Conservation (phyloP, 2,329 filamentous ascomycete genomes). For the Acrocalymma vagum region DNA sequence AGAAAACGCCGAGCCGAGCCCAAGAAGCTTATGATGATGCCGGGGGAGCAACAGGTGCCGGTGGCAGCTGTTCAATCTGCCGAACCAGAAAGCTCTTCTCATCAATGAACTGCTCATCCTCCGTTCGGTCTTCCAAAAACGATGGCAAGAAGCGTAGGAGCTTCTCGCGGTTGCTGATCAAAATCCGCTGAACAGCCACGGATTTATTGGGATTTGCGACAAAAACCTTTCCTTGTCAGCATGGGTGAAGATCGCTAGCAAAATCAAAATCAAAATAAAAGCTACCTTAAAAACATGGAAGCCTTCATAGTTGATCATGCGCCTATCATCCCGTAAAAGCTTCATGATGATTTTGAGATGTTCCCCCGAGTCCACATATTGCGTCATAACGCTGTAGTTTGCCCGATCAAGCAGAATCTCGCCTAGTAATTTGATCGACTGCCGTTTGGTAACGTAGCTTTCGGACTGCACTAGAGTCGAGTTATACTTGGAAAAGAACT, state of each 20-base stretch:
- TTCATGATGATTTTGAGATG: constrained; percentile 99
- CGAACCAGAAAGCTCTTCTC: constrained; percentile 97
- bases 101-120: constrained; percentile 98
- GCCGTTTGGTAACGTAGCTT: constrained; percentile 96
- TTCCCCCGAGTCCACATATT: constrained; percentile 93
- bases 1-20: constrained; percentile 4
- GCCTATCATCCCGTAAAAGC: constrained; percentile 89
- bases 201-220: constrained; percentile 99
- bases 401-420: constrained; percentile 93
- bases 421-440: constrained; percentile 96
- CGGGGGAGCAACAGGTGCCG: constrained; percentile 34
- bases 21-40: constrained; percentile 19
- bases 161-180: constrained; percentile 95
- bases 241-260: too few species aligned
- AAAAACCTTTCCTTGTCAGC: constrained; percentile 71
- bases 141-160: constrained; percentile 87
- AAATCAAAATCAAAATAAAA: background rate
- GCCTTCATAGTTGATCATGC: constrained; percentile 99
- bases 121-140: constrained; percentile 92
- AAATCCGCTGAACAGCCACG: constrained; percentile 91
- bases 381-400: constrained; percentile 98
- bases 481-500: constrained; percentile 95
- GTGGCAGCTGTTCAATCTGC: constrained; percentile 72
- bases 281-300: constrained; percentile 95
- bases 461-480: constrained; percentile 86